phyloP scores from a whole-genome alignment of 139 green algal genomes.

The Chlorella sorokiniana region DNA sequence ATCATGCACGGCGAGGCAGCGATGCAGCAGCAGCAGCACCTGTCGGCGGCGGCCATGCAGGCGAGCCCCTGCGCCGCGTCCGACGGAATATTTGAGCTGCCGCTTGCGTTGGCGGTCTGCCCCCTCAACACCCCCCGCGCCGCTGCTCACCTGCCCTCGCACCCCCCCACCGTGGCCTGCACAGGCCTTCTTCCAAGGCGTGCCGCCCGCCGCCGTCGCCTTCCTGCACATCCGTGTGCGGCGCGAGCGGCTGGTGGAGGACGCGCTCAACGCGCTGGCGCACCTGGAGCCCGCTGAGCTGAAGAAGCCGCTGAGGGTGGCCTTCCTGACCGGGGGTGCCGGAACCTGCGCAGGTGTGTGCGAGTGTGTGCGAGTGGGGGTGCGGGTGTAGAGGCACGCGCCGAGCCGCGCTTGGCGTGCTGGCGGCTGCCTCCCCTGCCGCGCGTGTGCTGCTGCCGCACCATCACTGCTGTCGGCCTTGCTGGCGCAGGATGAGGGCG shows the following conservation, averaged over 20 bases:
- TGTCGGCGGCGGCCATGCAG: slow-evolving; percentile 61
- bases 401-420: too few relatives aligned
- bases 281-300: slow-evolving; percentile 53
- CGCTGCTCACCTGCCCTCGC: background rate
- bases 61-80: slow-evolving; percentile 25
- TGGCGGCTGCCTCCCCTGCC: background rate
- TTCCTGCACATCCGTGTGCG: slow-evolving; percentile 68
- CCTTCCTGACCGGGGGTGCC: slow-evolving; percentile 71
- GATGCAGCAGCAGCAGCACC: slow-evolving; percentile 63
- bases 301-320: slow-evolving; percentile 80
- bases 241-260: slow-evolving; percentile 70
- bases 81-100: too few relatives aligned
- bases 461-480: background rate
- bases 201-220: slow-evolving; percentile 2
- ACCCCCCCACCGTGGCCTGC: background rate
- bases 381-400: too few relatives aligned
- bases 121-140: too few relatives aligned
- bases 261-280: slow-evolving; percentile 68
- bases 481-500: slow-evolving; percentile 76
- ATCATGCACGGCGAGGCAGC: slow-evolving; percentile 74
- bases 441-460: background rate
- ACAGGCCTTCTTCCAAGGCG: slow-evolving; percentile 25
- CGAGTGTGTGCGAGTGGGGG: too few relatives aligned
- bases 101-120: too few relatives aligned
- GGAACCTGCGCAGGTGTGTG: slow-evolving; percentile 71